Percentiles rank a stretch among this genome's conserved stretches.
Evolutionary conservation across 2,329 filamentous ascomycete species (phyloP).

Genomic region (Pseudogymnoascus sp.): DNA sequence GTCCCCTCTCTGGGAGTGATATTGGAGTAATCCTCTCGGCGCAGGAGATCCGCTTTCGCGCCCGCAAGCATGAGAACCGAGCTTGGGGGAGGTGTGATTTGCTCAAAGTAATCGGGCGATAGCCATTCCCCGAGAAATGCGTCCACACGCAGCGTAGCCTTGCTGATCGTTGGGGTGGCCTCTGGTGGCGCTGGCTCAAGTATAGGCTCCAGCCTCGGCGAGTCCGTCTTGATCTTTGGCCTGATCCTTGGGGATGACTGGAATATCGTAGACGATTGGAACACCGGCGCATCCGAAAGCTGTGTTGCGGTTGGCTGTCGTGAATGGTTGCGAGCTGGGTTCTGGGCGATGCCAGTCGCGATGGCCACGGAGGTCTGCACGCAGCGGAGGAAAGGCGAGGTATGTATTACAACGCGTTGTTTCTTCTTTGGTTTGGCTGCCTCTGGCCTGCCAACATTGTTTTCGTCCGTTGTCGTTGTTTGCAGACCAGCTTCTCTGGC

Average conservation of each 20-base stretch:
- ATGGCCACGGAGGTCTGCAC: constrained; percentile 87
- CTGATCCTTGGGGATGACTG: constrained; percentile 26
- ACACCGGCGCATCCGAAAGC: constrained; percentile 11
- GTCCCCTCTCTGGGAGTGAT: constrained; percentile 21
- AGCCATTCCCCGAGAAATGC: constrained; percentile 95
- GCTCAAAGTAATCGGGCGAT: constrained; percentile 84
- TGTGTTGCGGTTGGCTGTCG: constrained; percentile 21
- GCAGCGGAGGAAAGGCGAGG: constrained; percentile 88
- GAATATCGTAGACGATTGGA: constrained; percentile 10
- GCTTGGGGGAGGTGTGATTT: constrained; percentile 80
- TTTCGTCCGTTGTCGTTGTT: constrained; percentile 24
- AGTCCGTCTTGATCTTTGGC: constrained; percentile 21
- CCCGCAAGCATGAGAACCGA: constrained; percentile 80
- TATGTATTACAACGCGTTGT: constrained; percentile 79
- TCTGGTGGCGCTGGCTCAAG: constrained; percentile 21
- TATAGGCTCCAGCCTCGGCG: constrained; percentile 24
- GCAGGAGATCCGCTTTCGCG: constrained; percentile 79
- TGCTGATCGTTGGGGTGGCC: constrained; percentile 34
- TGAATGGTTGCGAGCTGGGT: constrained; percentile 29
- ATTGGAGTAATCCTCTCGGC: constrained; percentile 59
- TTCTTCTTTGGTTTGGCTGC: constrained; percentile 42
- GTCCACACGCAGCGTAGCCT: constrained; percentile 69
- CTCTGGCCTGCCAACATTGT: constrained; percentile 15
- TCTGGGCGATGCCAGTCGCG: constrained; percentile 72
- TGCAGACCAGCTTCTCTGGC: constrained; percentile 34